Evolutionary conservation across 495 filamentous ascomycete genomes (phyloP).

Genomic region (Aspergillus kassunensis): DNA sequence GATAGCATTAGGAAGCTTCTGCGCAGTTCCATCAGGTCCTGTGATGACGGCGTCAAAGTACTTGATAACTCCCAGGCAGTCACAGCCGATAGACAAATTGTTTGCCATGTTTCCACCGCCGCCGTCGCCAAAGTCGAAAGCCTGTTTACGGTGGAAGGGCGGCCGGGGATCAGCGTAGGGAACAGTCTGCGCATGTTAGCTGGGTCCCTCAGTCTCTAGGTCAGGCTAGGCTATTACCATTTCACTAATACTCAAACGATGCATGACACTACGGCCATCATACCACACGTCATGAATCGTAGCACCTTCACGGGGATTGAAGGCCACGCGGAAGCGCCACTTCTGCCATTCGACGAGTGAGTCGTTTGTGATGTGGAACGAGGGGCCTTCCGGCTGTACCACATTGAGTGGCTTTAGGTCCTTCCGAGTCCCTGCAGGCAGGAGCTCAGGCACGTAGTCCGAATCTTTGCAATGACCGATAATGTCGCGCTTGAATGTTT

Average conservation of each 20-base stretch:
- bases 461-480: conserved; percentile 43
- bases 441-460: conserved; percentile 68
- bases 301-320: conserved; percentile 65
- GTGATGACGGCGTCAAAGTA: conserved; percentile 61
- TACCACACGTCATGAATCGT: conserved; percentile 69
- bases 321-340: conserved; percentile 65
- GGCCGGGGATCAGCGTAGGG: conserved; percentile 61
- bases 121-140: conserved; percentile 70
- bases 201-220: background rate
- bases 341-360: conserved; percentile 62
- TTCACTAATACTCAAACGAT: conserved; percentile 67
- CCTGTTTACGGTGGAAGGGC: conserved; percentile 66
- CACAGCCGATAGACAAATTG: conserved; percentile 65
- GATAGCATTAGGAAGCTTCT: conserved; percentile 58
- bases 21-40: conserved; percentile 49
- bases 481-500: conserved; percentile 47
- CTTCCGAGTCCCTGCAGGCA: conserved; percentile 53
- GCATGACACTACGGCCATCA: conserved; percentile 68
- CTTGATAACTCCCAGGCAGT: conserved; percentile 66
- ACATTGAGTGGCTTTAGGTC: conserved; percentile 78
- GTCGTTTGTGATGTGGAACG: conserved; percentile 56
- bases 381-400: conserved; percentile 73
- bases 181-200: conserved; percentile 45
- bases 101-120: conserved; percentile 67
- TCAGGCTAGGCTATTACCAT: conserved; percentile 43